Evolutionary conservation across 2,329 filamentous ascomycete species (phyloP).

Genomic region (Aureobasidium subglaciale): DNA sequence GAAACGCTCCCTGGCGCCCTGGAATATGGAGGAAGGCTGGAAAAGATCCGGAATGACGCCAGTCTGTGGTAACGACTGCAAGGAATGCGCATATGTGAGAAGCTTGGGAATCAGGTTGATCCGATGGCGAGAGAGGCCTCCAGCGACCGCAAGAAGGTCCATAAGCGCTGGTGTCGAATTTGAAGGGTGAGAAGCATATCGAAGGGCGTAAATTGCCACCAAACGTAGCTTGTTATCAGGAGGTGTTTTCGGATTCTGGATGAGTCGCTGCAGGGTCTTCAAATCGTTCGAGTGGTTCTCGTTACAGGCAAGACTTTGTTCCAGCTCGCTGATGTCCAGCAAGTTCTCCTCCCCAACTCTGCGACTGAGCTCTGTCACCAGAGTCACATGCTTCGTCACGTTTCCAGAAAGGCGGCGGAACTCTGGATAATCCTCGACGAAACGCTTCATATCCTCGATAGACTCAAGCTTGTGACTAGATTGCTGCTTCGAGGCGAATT

Average conservation of each 20-base stretch:
- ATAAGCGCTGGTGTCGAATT: constrained; percentile 78
- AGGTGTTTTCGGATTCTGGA: constrained; percentile 71
- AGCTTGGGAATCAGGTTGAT: constrained; percentile 77
- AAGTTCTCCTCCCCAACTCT: constrained; percentile 78
- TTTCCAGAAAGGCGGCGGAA: constrained; percentile 96
- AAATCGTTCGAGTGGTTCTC: constrained; percentile 88
- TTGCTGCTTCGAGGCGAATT: constrained; percentile 97
- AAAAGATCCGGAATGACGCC: constrained; percentile 85
- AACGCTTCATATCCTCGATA: constrained; percentile 97
- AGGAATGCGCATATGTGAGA: constrained; percentile 75
- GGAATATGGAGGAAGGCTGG: constrained; percentile 84
- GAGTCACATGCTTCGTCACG: constrained; percentile 94
- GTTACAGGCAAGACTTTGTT: constrained; percentile 94
- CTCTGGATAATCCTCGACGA: constrained; percentile 97
- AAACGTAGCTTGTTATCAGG: constrained; percentile 79
- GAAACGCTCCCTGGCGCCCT: constrained; percentile 76
- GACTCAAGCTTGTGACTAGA: constrained; percentile 94
- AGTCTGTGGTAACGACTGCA: constrained; percentile 61
- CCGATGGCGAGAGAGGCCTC: constrained; percentile 67
- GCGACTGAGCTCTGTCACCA: constrained; percentile 88
- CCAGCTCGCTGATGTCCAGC: constrained; percentile 93
- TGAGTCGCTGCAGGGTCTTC: constrained; percentile 83
- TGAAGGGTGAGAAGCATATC: constrained; percentile 80
- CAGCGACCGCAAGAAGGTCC: constrained; percentile 77
- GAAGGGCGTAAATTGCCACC: constrained; percentile 88